Evolutionary conservation across 176 grass and related monocot species (phyloP).

Genomic region (Zea mays): Zm-B73-REFERENCE-NAM-5.0 NC_050102.1:1412001-1412500

Average conservation of each 20-base stretch:
- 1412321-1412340: constrained; percentile 49
- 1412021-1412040: constrained; percentile 76
- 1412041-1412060: constrained; percentile 59
- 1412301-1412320: constrained; percentile 65
- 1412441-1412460: constrained; percentile 58
- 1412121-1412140: constrained; percentile 39
- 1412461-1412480: constrained; percentile 58
- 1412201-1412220: constrained; percentile 43
- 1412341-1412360: constrained; percentile 13
- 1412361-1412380: too few species aligned
- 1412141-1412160: constrained; percentile 53
- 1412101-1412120: constrained; percentile 43
- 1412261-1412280: constrained; percentile 71
- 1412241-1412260: constrained; percentile 37
- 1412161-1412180: constrained; percentile 34
- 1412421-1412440: constrained; percentile 43
- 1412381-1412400: too few species aligned
- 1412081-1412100: constrained; percentile 55
- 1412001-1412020: constrained; percentile 62
- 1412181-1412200: constrained; percentile 43
- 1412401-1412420: too few species aligned
- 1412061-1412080: constrained; percentile 61
- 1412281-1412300: constrained; percentile 60
- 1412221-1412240: constrained; percentile 42
- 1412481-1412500: constrained; percentile 54